Evolutionary conservation across 768 basidiomycete species (phyloP).

Genomic region (Cystofilobasidium ferigula): DNA sequence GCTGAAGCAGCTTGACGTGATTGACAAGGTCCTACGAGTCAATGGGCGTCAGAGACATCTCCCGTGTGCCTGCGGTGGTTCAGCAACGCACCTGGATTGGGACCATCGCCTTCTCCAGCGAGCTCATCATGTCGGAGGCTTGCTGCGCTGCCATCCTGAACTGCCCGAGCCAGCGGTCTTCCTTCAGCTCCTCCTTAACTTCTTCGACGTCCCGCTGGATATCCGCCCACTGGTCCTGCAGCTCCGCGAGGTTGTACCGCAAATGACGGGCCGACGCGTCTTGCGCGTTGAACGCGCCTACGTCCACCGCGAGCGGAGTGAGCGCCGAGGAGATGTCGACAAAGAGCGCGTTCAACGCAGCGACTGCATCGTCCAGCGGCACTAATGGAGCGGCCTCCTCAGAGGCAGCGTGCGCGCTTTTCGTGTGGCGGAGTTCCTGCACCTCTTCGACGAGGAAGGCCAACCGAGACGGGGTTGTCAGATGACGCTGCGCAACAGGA

Average conservation of each 20-base stretch:
- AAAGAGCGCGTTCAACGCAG: not conserved
- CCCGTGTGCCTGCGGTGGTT: not conserved
- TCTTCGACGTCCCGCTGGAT: constrained; percentile 69
- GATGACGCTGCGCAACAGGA: not conserved
- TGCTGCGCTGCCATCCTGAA: constrained; percentile 67
- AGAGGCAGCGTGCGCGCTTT: not conserved
- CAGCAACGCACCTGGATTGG: constrained; percentile 59
- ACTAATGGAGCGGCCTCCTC: not conserved
- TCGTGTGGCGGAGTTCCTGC: constrained; percentile 13
- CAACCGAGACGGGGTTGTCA: not conserved
- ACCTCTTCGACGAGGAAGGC: constrained; percentile 5
- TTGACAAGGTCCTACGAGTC: constrained; percentile 28
- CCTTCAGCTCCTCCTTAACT: constrained; percentile 81
- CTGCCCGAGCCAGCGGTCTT: constrained; percentile 92
- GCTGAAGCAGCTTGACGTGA: constrained; percentile 24
- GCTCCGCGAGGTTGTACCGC: constrained; percentile 39
- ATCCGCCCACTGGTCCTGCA: constrained; percentile 67
- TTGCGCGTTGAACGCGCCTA: not conserved
- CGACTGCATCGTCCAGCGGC: constrained; percentile 8
- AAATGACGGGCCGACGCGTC: not conserved
- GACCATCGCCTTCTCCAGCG: constrained; percentile 82
- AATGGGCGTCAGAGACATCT: not conserved
- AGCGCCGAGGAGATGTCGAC: not conserved
- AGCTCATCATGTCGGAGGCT: constrained; percentile 95
- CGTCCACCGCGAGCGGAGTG: not conserved